Evolutionary conservation across 345 rosid species (phyloP).

Genomic region (Linum trigynum): DNA sequence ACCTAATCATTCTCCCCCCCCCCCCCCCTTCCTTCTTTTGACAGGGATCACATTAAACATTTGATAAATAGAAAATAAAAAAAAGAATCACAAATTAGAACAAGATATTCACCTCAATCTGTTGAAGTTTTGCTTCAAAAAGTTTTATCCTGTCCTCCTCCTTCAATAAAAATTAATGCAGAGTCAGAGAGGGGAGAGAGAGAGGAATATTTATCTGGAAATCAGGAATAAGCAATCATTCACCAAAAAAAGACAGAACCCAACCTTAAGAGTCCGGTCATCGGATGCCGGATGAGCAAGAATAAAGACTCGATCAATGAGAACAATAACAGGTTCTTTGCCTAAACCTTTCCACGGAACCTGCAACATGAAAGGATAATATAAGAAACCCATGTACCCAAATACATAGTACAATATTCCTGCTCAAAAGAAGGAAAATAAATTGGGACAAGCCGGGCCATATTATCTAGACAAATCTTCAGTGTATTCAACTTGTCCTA

Average conservation of each 20-base stretch:
- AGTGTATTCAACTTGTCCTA: too few species aligned
- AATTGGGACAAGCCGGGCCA: not conserved
- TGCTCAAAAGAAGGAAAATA: not conserved
- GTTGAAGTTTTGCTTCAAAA: conserved; percentile 82
- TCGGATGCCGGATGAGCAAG: conserved; percentile 74
- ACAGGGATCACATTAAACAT: too few species aligned
- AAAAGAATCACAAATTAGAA: not conserved
- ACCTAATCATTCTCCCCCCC: not conserved
- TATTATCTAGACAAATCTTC: not conserved
- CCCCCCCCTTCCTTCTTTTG: not conserved
- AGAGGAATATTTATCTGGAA: not conserved
- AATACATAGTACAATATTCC: not conserved
- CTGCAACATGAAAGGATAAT: conserved; percentile 13
- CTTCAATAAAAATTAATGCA: conserved; percentile 25
- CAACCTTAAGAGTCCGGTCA: conserved; percentile 53
- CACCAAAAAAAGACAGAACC: conserved; percentile 3
- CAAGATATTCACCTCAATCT: conserved; percentile 61
- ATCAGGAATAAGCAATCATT: not conserved
- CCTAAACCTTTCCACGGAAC: conserved; percentile 99
- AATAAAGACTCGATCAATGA: conserved; percentile 82
- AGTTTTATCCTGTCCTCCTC: conserved; percentile 81
- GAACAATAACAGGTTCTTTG: conserved; percentile 92
- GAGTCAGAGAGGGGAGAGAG: conserved; percentile 5
- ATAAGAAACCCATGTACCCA: not conserved
- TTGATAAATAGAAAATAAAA: not conserved